Evolutionary conservation across 305 asterid genomes (phyloP).

Genomic region (Fraxinus sp.): DNA sequence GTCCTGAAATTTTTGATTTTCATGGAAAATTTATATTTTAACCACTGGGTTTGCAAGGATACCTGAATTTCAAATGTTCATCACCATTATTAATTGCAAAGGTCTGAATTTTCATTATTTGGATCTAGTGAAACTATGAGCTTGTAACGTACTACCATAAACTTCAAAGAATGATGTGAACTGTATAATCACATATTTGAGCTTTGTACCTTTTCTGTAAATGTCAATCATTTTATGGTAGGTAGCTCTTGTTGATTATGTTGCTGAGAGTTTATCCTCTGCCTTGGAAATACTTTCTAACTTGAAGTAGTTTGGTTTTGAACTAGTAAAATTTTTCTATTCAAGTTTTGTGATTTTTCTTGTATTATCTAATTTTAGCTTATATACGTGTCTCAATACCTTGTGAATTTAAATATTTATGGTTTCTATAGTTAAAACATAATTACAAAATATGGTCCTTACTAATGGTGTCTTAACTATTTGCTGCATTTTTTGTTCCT

Average conservation of each 20-base stretch:
- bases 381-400: background rate
- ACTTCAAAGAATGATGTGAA: background rate
- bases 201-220: background rate
- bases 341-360: background rate
- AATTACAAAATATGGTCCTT: background rate
- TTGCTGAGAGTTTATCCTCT: background rate
- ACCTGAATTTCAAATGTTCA: background rate
- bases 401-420: background rate
- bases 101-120: background rate
- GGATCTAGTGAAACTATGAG: background rate
- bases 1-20: background rate
- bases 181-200: background rate
- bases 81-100: background rate
- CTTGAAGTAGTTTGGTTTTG: background rate
- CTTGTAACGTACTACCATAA: background rate
- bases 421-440: background rate
- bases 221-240: background rate
- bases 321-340: background rate
- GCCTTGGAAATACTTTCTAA: background rate
- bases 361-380: background rate
- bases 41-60: background rate
- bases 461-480: constrained; percentile 14
- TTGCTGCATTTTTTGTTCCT: constrained; percentile 29
- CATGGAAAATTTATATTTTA: background rate
- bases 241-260: background rate